A percentile compares a stretch with the other conserved stretches of the same genome.
Conservation (phyloP, 176 grass and related monocot species). For the Phragmites australis region DNA sequence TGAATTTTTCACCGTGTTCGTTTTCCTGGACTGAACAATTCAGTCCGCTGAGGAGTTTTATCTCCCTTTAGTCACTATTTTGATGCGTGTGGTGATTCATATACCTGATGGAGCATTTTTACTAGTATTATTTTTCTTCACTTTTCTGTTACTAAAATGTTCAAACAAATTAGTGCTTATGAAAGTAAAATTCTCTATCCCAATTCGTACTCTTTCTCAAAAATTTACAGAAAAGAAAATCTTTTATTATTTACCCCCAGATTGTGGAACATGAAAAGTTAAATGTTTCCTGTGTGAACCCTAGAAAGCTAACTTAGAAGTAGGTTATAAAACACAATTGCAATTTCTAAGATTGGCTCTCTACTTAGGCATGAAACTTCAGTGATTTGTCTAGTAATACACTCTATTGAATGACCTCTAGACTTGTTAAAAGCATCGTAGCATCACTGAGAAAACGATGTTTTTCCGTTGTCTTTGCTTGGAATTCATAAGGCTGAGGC, state of each 20-base stretch:
- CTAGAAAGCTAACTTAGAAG: background rate
- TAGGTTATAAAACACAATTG: background rate
- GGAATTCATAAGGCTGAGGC: background rate
- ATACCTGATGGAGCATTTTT: background rate
- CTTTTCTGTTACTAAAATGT: background rate
- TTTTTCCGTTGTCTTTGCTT: background rate
- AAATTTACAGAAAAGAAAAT: background rate
- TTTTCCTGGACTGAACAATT: background rate
- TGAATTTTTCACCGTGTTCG: background rate
- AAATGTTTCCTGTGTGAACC: background rate
- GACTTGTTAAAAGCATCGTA: background rate
- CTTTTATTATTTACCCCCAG: background rate
- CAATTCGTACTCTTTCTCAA: background rate
- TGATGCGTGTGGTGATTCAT: background rate
- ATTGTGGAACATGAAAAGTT: background rate
- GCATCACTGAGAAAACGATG: background rate
- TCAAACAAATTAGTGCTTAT: background rate
- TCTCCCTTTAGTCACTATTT: background rate
- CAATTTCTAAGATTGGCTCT: background rate
- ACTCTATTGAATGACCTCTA: background rate
- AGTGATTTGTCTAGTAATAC: background rate
- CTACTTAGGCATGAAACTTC: background rate
- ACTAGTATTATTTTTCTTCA: slow-evolving; percentile 15
- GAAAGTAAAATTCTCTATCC: background rate
- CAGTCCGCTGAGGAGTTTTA: background rate